These are phyloP conservation scores for Cladosporium colombiae DNA, from an alignment of 2,329 filamentous ascomycete species.

Conservation along the genomic window DNA sequence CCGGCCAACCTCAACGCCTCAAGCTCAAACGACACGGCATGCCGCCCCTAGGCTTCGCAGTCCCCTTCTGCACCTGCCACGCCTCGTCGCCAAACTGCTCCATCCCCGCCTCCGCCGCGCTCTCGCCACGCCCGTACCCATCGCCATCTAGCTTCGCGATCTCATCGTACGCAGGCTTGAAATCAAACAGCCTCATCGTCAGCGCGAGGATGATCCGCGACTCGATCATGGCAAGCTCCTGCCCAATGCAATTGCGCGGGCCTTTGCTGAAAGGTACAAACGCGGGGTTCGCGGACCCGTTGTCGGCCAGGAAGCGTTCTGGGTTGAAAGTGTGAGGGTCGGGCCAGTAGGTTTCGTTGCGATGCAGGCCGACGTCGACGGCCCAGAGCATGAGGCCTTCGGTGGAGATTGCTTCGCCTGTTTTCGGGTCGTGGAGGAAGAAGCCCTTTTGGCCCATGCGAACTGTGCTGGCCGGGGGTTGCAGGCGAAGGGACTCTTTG, in stretches of 20 bases:
- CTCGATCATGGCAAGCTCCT: slow-evolving; percentile 58
- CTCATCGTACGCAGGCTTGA: slow-evolving; percentile 45
- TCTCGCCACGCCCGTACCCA: slow-evolving; percentile 30
- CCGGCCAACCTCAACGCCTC: slow-evolving; percentile 8
- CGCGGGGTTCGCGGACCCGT: slow-evolving; percentile 46
- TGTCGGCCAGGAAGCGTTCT: slow-evolving; percentile 48
- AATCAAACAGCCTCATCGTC: slow-evolving; percentile 53
- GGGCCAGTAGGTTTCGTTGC: slow-evolving; percentile 42
- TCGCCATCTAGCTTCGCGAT: slow-evolving; percentile 38
- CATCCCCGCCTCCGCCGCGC: slow-evolving; percentile 27
- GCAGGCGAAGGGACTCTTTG: slow-evolving; percentile 56
- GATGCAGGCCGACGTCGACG: slow-evolving; percentile 42
- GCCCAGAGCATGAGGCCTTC: slow-evolving; percentile 48
- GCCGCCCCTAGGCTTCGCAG: slow-evolving; percentile 38
- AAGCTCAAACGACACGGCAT: slow-evolving; percentile 37
- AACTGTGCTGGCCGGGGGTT: slow-evolving; percentile 51
- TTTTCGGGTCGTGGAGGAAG: slow-evolving; percentile 46
- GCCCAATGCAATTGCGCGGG: slow-evolving; percentile 58
- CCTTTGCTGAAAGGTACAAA: slow-evolving; percentile 60
- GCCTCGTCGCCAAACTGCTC: slow-evolving; percentile 37
- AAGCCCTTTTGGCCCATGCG: slow-evolving; percentile 39
- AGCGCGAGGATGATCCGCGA: slow-evolving; percentile 53
- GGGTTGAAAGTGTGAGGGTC: slow-evolving; percentile 47
- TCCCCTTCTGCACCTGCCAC: slow-evolving; percentile 39
- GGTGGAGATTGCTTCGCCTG: slow-evolving; percentile 47